Evolutionary conservation across 2,329 filamentous ascomycete species (phyloP), one percentile per base, ranked within the genome.

Genomic region (Cladosporium cucumerinum): DNA sequence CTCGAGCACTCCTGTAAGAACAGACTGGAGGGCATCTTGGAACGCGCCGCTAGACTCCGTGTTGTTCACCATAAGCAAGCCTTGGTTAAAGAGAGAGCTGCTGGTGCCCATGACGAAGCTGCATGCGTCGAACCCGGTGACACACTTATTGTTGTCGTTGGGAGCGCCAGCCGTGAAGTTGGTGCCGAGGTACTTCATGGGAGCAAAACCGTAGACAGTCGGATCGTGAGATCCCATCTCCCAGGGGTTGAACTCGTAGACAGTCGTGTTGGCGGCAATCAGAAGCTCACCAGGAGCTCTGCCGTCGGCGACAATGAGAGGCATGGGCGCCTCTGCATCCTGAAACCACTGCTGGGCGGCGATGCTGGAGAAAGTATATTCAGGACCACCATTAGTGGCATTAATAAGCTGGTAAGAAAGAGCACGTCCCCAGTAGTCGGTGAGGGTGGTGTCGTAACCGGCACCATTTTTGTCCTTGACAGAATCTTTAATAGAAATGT

Each of bases 21-120:
- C 82, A 5, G 80, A 71, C 59, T 83, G 80, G 43, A 92, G 77
- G 34, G 84, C 76, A 5, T 72, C 74, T 2, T 67, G 63, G 39
- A 75, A 65, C 0, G 80, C 74, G 1, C 84, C 74, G 28, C 79
- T 77, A 25, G 77, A 76, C 11, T 76, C 72, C 6, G 75, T 71
- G 39, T 75, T 76, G 68, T 91, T 84, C 63, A 94, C 80, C 12
- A 86, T 78, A 3, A 93, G 81, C 21, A 96, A 78, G 71, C 91
- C 85, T 71, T 87, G 82, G 79, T 96, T 97, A 83, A 97, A 97
- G 1, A 97, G 82, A 0, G 90, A 89, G 1, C 89, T 92, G 25
- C 89, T 92, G 0, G 93, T 96, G 59, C 93, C 93, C 86, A 96
- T 92, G 28, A 96, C 81, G 73, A 86, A 97, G 7, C 91, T 91